Evolutionary conservation across 192 early-diverging fungal genomes (phyloP).

Genomic region (Phlyctochytrium bullatum): DNA sequence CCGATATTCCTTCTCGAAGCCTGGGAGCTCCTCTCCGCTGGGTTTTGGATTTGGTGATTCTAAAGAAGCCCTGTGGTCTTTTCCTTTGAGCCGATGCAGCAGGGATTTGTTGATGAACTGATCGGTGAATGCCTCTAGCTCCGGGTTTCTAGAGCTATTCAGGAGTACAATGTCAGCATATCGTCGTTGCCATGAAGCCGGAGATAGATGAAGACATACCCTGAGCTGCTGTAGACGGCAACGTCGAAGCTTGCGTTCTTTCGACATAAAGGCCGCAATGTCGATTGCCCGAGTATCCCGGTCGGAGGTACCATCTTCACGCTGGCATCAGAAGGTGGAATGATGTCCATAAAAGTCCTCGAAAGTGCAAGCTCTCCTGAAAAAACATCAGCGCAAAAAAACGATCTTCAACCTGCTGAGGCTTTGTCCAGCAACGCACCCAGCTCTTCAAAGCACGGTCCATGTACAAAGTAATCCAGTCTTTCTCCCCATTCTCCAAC

Average conservation of each 20-base stretch:
- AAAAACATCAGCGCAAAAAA: not conserved
- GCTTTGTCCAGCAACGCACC: slow-evolving; percentile 1
- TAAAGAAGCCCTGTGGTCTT: too few relatives aligned
- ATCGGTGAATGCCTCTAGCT: not conserved
- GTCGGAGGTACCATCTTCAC: too few relatives aligned
- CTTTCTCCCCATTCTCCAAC: not conserved
- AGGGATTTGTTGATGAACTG: not conserved
- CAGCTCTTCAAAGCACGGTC: not conserved
- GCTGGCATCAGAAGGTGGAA: too few relatives aligned
- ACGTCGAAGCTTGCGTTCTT: not conserved
- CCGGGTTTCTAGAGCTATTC: not conserved
- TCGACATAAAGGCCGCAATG: too few relatives aligned
- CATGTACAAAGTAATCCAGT: slow-evolving; percentile 1
- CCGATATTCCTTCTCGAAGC: not conserved
- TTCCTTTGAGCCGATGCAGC: not conserved
- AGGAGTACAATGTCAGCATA: too few relatives aligned
- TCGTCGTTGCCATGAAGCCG: not conserved
- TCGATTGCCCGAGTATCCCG: too few relatives aligned
- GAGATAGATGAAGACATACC: not conserved
- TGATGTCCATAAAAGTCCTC: not conserved
- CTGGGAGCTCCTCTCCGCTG: not conserved
- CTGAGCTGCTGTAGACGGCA: not conserved
- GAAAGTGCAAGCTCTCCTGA: not conserved
- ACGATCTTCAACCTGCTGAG: not conserved
- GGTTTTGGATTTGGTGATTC: not conserved